Evolutionary conservation across 129 eudicot species (phyloP).

Genomic region (Lonicera japonica): DNA sequence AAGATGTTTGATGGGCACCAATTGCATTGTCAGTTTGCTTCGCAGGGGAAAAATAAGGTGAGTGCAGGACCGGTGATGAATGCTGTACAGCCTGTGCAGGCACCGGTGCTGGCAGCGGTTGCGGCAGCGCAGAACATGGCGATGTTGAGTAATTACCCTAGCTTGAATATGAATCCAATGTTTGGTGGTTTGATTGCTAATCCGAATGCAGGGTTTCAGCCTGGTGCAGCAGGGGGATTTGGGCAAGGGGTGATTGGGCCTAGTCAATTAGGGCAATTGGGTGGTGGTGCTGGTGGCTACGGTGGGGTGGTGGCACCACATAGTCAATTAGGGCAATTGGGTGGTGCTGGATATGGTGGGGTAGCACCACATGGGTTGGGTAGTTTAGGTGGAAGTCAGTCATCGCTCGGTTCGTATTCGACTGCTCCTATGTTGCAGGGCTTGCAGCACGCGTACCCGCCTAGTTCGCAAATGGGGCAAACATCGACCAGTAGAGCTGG

Average conservation of each 20-base stretch:
- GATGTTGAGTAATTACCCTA: constrained; percentile 4
- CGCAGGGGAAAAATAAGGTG: constrained; percentile 45
- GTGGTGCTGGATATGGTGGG: constrained; percentile 41
- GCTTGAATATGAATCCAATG: constrained; percentile 7
- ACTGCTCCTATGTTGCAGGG: constrained; percentile 26
- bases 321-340: constrained; percentile 9
- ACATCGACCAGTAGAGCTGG: constrained; percentile 28
- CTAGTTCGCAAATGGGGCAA: constrained; percentile 28
- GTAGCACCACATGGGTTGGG: constrained; percentile 31
- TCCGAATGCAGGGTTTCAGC: constrained; percentile 33
- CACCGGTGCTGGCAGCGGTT: constrained; percentile 41
- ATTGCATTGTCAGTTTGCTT: constrained; percentile 58
- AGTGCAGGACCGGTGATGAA: constrained; percentile 26
- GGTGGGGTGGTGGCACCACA: constrained; percentile 38
- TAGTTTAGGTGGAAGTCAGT: constrained; percentile 30
- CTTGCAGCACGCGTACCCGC: constrained; percentile 50
- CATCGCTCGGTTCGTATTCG: constrained; percentile 34
- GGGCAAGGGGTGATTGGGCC: constrained; percentile 9
- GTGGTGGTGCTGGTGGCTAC: constrained; percentile 29
- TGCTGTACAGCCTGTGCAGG: constrained; percentile 32
- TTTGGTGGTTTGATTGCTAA: constrained; percentile 37
- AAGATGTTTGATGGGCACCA: constrained; percentile 68
- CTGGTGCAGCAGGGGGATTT: constrained; percentile 6
- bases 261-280: not conserved
- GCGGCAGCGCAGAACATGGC: constrained; percentile 49